phyloP scores from a whole-genome alignment of 2,329 filamentous ascomycete species.

The Fusarium brachygibbosum region DNA sequence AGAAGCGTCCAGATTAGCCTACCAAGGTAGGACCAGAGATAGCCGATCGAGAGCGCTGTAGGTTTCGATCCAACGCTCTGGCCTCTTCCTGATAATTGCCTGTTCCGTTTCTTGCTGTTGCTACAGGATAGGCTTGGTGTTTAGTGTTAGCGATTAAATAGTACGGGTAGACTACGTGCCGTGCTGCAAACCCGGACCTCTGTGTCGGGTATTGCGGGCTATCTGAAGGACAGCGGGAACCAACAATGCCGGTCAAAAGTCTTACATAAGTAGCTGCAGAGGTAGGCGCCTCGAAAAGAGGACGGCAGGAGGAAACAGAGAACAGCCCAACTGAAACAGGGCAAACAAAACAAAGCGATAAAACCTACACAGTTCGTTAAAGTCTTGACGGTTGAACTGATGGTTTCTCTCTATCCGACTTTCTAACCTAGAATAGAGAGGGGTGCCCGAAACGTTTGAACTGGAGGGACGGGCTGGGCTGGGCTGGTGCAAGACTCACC shows the following conservation, averaged over 20 bases:
- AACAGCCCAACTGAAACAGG: neutral
- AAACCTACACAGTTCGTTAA: conserved; percentile 24
- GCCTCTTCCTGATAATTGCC: neutral
- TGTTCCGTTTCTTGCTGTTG: neutral
- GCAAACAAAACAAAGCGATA: conserved; percentile 4
- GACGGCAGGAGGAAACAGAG: neutral
- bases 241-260: conserved; percentile 1
- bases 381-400: conserved; percentile 26
- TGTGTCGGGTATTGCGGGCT: conserved; percentile 8
- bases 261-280: neutral
- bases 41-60: neutral
- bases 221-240: neutral
- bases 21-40: neutral
- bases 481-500: conserved; percentile 20
- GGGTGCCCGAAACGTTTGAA: conserved; percentile 15
- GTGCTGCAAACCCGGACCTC: conserved; percentile 15
- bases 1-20: neutral
- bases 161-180: neutral
- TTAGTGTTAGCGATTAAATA: neutral
- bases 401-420: conserved; percentile 9
- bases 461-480: conserved; percentile 14
- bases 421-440: conserved; percentile 27
- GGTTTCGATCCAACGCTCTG: neutral
- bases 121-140: neutral
- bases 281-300: conserved; percentile 6